These are phyloP conservation scores for Isatis tinctoria DNA, from an alignment of 345 rosid species.

Conservation along the genomic window DNA sequence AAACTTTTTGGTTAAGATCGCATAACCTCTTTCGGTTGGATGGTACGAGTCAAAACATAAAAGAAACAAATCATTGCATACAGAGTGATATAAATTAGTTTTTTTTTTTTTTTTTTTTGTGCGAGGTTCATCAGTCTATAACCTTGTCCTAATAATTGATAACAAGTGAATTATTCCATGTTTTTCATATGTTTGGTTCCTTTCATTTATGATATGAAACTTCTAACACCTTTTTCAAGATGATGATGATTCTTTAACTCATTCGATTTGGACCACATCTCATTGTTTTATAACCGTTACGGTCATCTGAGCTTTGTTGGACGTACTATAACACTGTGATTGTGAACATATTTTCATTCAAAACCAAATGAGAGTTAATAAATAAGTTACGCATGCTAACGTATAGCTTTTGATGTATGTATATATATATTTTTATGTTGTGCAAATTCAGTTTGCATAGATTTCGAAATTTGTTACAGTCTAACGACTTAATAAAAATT, in stretches of 20 bases:
- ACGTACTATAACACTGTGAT: neutral
- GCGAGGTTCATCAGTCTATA: neutral
- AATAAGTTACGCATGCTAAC: neutral
- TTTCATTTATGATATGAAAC: neutral
- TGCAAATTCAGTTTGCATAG: too few species aligned
- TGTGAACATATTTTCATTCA: neutral
- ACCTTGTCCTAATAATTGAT: neutral
- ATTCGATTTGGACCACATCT: neutral
- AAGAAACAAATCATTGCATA: conserved; percentile 36
- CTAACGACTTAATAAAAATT: neutral
- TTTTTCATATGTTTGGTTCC: neutral
- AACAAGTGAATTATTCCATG: neutral
- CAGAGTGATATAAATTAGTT: neutral
- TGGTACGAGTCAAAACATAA: conserved; percentile 50
- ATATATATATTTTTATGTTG: too few species aligned
- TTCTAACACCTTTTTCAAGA: neutral
- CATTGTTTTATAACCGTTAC: neutral
- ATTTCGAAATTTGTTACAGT: too few species aligned
- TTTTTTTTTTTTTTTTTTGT: too few species aligned
- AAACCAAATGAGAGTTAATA: neutral
- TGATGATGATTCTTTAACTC: neutral
- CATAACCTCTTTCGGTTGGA: conserved; percentile 35
- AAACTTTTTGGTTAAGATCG: conserved; percentile 3
- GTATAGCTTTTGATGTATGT: too few species aligned
- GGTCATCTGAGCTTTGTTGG: neutral